A percentile compares a stretch with the other conserved stretches of the same genome.
phyloP scores from a whole-genome alignment of 345 rosid genomes.

The Ceriops tagal region DNA sequence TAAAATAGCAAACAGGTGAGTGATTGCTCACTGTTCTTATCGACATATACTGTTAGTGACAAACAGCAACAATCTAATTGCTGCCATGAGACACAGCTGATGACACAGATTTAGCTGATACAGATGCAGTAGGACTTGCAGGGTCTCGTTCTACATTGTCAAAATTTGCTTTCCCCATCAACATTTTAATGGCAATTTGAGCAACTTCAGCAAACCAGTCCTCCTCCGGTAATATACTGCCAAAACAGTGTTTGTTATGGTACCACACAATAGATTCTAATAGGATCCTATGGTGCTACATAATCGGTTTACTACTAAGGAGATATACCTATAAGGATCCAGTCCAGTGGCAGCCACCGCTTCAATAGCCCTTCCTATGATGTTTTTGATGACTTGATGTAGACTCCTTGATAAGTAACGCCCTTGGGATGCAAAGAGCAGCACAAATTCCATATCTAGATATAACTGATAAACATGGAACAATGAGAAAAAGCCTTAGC shows the following conservation, averaged over 20 bases:
- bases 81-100: constrained; percentile 42
- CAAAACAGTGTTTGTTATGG: constrained; percentile 5
- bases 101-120: constrained; percentile 29
- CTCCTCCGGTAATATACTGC: constrained; percentile 76
- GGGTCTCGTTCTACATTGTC: constrained; percentile 46
- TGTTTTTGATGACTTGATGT: constrained; percentile 80
- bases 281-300: neutral
- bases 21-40: too few species aligned
- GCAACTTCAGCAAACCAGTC: constrained; percentile 95
- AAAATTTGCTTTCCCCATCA: constrained; percentile 58
- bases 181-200: constrained; percentile 77
- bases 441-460: constrained; percentile 88
- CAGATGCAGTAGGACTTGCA: constrained; percentile 53
- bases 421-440: constrained; percentile 84
- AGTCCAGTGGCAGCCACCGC: constrained; percentile 61
- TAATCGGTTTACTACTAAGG: neutral
- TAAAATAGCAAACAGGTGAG: too few species aligned
- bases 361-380: constrained; percentile 83
- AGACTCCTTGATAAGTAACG: constrained; percentile 78
- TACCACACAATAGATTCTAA: neutral
- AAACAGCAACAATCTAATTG: constrained; percentile 21
- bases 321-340: constrained; percentile 62
- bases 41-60: neutral
- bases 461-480: constrained; percentile 53
- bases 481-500: neutral